Base-by-base conservation (phyloP, 257 asterid species). In the Solanum verrucosum region DNA sequence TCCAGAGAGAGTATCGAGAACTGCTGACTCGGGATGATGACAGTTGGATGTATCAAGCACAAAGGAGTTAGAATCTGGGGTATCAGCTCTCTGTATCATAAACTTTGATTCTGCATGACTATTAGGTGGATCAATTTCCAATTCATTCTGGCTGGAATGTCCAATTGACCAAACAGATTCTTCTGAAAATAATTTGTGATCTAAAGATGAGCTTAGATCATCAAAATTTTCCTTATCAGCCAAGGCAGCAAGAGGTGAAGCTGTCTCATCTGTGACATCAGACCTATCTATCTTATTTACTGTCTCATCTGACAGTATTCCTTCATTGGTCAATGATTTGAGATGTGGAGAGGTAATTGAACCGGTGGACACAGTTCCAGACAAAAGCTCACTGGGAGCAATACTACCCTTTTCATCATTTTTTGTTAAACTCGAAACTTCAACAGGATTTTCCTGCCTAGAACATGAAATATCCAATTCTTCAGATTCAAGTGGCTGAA, bases 401-500 rank as follows among this genome's bases (percentile, higher is more conserved):
- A 44, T 77, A 89, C 88, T 91, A 72, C 84, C 90, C 75, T 56
- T 68, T 72, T 89, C 90, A 40, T 87, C 90, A 89, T 25, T 87
- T 88, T 89, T 70, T 87, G 49, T 73, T 27, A 83, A 37, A 84
- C 91, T 83, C 74, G 34, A 77, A 78, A 79, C 88, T 74, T 87
- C 90, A 84, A 85, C 93, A 88, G 90, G 89, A 88, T 83, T 86
- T 87, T 88, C 92, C 73, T 89, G 89, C 83, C 70, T 70, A 85
- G 85, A 81, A 78, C 60, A 65, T 38, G 92, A 90, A 87, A 74
- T 91, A 81, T 68, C 90, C 60, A 38, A 72, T 71, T 90, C 84
- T 56, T 78, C 85, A 42, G 88, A 87, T 84, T 81, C 91, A 46
- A 67, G 86, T 40, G 87, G 72, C 72, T 31, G 88, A 65, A 52